Conservation (phyloP, 257 asterid species). For the Solanum dulcamara region DNA sequence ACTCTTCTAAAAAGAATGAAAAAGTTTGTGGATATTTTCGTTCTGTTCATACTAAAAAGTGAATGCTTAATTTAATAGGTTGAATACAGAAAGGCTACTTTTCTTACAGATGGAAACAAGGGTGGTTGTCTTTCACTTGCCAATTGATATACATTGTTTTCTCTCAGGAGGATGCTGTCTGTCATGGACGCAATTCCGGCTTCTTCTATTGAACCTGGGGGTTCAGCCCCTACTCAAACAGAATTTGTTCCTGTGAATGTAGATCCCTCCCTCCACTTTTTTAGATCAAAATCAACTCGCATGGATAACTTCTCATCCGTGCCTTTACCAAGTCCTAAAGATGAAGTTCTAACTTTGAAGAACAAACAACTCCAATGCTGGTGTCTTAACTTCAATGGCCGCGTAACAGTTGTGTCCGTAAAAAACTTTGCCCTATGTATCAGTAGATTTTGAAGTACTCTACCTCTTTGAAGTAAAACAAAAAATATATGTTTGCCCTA, state of each 20-base stretch:
- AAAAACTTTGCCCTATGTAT: too few relatives aligned
- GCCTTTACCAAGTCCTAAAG: constrained; percentile 34
- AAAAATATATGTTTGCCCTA: too few relatives aligned
- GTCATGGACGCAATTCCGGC: constrained; percentile 72
- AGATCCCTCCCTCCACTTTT: constrained; percentile 71
- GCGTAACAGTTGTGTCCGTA: constrained; percentile 92
- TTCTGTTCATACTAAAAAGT: not conserved
- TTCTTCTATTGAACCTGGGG: constrained; percentile 62
- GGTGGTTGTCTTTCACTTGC: not conserved
- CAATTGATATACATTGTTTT: not conserved
- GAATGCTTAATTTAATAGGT: not conserved
- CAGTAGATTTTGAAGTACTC: too few relatives aligned
- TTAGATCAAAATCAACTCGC: constrained; percentile 75
- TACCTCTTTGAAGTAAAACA: too few relatives aligned
- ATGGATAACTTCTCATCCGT: constrained; percentile 42
- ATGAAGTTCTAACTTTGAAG: constrained; percentile 48
- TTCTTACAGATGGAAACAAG: not conserved
- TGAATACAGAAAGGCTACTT: not conserved
- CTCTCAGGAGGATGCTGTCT: constrained; percentile 91
- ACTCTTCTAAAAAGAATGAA: not conserved
- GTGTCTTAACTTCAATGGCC: constrained; percentile 92
- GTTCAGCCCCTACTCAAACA: constrained; percentile 83
- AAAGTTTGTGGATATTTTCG: not conserved
- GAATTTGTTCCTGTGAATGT: constrained; percentile 53
- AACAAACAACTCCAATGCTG: constrained; percentile 99